Conservation (phyloP, 1,139 yeast genomes). For the Saccharomyces hybrid region DNA sequence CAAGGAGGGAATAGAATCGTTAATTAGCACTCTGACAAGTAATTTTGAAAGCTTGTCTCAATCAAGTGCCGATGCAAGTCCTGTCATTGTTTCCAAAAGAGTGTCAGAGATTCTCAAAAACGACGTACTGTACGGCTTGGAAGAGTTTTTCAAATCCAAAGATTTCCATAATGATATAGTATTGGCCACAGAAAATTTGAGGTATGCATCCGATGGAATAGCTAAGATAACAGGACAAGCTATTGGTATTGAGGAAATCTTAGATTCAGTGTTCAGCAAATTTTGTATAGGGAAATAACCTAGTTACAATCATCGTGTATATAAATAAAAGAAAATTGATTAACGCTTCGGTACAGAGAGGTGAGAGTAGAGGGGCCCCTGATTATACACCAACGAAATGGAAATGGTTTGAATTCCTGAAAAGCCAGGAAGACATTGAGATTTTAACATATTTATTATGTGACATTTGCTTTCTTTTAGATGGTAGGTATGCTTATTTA, state of each 20-base stretch:
- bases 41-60: conserved; percentile 45
- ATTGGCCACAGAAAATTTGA: conserved; percentile 69
- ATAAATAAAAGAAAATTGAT: not conserved
- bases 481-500: conserved; percentile 1
- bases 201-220: conserved; percentile 73
- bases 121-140: conserved; percentile 69
- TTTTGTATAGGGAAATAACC: conserved; percentile 88
- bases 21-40: conserved; percentile 36
- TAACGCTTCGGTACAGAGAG: not conserved
- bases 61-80: conserved; percentile 42
- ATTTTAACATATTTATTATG: not conserved
- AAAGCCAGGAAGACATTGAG: not conserved
- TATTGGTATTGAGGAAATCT: conserved; percentile 81
- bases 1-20: conserved; percentile 45
- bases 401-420: not conserved
- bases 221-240: conserved; percentile 89
- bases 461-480: not conserved
- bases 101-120: conserved; percentile 62
- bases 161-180: conserved; percentile 60
- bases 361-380: not conserved
- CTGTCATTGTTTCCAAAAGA: conserved; percentile 64
- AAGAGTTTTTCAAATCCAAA: conserved; percentile 46
- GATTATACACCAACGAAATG: not conserved
- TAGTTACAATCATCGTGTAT: not conserved
- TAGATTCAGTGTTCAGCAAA: conserved; percentile 83